Evolutionary conservation across 1,139 yeast species (phyloP).

Genomic region (Sugiyamaella pinicola): DNA sequence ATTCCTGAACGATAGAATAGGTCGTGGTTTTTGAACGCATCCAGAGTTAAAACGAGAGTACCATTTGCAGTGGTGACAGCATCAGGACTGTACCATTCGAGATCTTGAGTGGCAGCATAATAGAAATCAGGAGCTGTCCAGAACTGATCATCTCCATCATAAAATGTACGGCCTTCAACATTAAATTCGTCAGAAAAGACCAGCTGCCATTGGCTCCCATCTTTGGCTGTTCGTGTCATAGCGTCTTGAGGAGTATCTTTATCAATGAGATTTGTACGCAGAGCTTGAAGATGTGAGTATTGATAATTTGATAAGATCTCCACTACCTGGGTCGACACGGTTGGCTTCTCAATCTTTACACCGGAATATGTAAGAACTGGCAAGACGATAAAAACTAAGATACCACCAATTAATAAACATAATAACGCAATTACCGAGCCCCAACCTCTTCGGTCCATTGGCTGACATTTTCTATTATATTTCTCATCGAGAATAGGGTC

Average conservation of each 20-base stretch:
- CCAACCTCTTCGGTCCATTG: conserved; percentile 50
- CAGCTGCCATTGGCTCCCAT: conserved; percentile 67
- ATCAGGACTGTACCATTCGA: conserved; percentile 90
- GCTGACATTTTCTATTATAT: conserved; percentile 61
- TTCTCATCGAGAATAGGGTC: conserved; percentile 87
- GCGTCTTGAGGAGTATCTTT: conserved; percentile 75
- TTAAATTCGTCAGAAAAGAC: conserved; percentile 85
- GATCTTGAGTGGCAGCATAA: conserved; percentile 77
- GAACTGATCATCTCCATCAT: conserved; percentile 81
- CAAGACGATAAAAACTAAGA: conserved; percentile 65
- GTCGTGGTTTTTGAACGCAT: conserved; percentile 70
- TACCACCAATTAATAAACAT: conserved; percentile 57
- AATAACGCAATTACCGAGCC: conserved; percentile 54
- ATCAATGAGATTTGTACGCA: conserved; percentile 66
- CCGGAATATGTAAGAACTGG: conserved; percentile 81
- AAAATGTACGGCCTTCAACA: conserved; percentile 79
- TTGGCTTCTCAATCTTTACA: conserved; percentile 41
- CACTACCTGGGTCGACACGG: conserved; percentile 25
- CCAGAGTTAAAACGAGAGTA: conserved; percentile 64
- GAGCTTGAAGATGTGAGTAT: conserved; percentile 62
- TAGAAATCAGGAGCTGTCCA: conserved; percentile 76
- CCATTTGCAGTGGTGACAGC: conserved; percentile 73
- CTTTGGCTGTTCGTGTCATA: conserved; percentile 47
- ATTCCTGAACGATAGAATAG: conserved; percentile 79
- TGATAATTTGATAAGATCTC: conserved; percentile 57